Base-by-base conservation (phyloP, 257 asterid genomes). In the Verbascum thapsus region DNA sequence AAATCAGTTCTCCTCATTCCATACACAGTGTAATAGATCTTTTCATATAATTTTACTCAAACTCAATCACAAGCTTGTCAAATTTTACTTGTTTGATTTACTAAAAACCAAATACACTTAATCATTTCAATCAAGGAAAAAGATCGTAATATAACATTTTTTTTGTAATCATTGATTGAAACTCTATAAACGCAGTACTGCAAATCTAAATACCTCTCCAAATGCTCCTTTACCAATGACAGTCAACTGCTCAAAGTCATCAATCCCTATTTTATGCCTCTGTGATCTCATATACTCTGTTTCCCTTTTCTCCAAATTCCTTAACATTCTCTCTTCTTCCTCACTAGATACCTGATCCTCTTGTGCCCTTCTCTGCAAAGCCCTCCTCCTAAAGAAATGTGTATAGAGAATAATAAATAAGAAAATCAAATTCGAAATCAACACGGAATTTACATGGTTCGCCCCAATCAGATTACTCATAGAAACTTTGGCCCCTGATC, bases 281-380 rank as follows among this genome's bases (percentile, higher is more conserved):
- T 92, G 99, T 83, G 83, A 75, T 76, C 99, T 89, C 99, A 92
- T 92, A 63, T 75, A 92, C 76, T 85, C 99, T 0, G 99, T 92
- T 69, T 92, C 99, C 70, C 89, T 85, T 73, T 71, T 85, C 73
- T 87, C 99, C 88, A 92, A 76, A 76, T 89, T 89, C 85, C 95
- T 78, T 64, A 92, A 13, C 97, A 92, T 74, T 79, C 72, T 84
- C 75, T 92, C 95, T 52, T 92, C 89, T 74, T 92, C 95, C 81
- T 89, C 97, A 22, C 79, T 82, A 0, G 99, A 88, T 12, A 92
- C 81, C 63, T 84, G 80, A 53, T 83, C 94, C 69, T 92, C 99
- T 60, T 82, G 88, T 16, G 96, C 99, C 79, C 74, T 83, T 63
- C 85, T 86, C 80, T 87, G 97, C 91, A 92, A 71, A 5, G 90